Conservation (phyloP, 2,329 filamentous ascomycete species). For the Sporothrix sp. region DNA sequence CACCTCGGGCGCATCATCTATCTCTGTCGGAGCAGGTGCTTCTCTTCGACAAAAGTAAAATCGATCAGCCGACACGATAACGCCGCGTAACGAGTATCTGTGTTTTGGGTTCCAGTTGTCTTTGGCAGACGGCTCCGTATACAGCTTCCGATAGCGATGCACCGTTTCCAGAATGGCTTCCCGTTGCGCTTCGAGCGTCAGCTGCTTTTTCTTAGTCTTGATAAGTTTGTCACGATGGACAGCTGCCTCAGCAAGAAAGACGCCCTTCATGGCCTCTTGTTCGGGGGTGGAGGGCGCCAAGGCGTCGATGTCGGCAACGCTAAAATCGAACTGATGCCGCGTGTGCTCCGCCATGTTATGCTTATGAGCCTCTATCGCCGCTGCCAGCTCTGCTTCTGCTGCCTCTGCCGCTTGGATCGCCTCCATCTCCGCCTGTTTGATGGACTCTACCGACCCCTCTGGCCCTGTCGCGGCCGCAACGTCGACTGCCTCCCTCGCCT, state of each 20-base stretch:
- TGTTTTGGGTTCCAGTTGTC: conserved; percentile 22
- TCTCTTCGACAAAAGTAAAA: conserved; percentile 23
- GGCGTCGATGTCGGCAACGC: conserved; percentile 15
- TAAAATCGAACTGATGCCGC: conserved; percentile 18
- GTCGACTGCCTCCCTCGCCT: too few relatives aligned
- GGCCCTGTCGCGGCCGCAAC: too few relatives aligned
- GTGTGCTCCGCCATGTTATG: conserved; percentile 14
- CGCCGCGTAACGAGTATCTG: conserved; percentile 24
- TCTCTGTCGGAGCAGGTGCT: conserved; percentile 10
- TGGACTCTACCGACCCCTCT: too few relatives aligned
- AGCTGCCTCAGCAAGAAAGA: conserved; percentile 17
- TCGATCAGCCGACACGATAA: conserved; percentile 20
- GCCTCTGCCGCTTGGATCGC: too few relatives aligned
- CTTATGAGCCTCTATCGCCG: too few relatives aligned
- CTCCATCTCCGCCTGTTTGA: too few relatives aligned
- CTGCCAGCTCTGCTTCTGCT: too few relatives aligned
- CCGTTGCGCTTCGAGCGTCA: conserved; percentile 6
- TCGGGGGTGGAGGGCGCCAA: conserved; percentile 15
- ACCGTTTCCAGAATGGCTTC: conserved; percentile 9
- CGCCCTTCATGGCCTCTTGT: conserved; percentile 15
- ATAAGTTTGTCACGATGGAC: conserved; percentile 16
- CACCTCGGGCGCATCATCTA: too few relatives aligned
- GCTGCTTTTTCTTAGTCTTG: conserved; percentile 11
- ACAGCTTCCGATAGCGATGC: conserved; percentile 4
- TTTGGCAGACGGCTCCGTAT: conserved; percentile 19